phyloP scores from a whole-genome alignment of 805 yeast genomes.

The Nakazawaea pomicola region DNA sequence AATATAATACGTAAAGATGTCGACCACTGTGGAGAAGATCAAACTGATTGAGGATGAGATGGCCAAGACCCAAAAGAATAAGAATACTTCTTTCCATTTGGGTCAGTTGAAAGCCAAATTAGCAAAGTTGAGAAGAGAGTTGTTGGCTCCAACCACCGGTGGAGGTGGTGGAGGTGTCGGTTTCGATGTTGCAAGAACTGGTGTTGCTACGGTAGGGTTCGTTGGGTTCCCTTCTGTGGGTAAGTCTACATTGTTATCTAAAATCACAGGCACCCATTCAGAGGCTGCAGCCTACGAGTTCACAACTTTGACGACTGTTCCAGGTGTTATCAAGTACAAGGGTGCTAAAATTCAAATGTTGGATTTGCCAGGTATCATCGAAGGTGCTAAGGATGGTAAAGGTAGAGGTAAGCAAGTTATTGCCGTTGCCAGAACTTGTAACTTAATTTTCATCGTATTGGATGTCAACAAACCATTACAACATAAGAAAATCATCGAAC shows the following conservation, averaged over 20 bases:
- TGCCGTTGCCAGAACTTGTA: constrained; percentile 98
- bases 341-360: constrained; percentile 98
- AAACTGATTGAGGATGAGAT: constrained; percentile 94
- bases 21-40: constrained; percentile 68
- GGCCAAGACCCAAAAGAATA: constrained; percentile 97
- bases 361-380: constrained; percentile 86
- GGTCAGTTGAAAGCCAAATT: constrained; percentile 96
- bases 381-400: constrained; percentile 88
- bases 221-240: constrained; percentile 98
- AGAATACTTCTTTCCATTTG: constrained; percentile 95
- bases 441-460: constrained; percentile 84
- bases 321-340: constrained; percentile 91
- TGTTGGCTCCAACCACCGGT: constrained; percentile 67
- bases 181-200: constrained; percentile 98
- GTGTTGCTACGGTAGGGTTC: constrained; percentile 95
- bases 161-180: constrained; percentile 95
- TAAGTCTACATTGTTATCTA: constrained; percentile 77
- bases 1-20: constrained; percentile 32
- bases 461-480: constrained; percentile 96
- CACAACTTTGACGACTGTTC: constrained; percentile 95
- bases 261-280: constrained; percentile 91
- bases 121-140: constrained; percentile 91
- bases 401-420: constrained; percentile 96
- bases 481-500: constrained; percentile 90
- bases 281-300: constrained; percentile 98